These are phyloP conservation scores for Kwoniella newhampshirensis DNA, from an alignment of 768 basidiomycete genomes.

Conservation along the genomic window DNA sequence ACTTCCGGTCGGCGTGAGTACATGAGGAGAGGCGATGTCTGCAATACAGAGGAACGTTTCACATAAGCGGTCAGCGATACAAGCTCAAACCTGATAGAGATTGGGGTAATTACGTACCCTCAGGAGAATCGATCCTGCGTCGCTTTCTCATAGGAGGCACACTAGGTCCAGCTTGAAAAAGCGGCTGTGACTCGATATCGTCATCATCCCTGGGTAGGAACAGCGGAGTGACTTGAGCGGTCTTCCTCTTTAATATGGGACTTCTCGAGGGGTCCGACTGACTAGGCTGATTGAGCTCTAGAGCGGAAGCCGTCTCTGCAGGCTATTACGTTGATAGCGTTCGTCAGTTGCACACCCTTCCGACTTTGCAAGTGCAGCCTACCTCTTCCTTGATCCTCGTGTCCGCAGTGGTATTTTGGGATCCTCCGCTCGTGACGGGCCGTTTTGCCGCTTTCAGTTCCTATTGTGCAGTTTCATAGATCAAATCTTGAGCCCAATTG, in stretches of 20 bases:
- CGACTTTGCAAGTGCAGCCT: not conserved
- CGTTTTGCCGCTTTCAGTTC: not conserved
- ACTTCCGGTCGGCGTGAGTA: not conserved
- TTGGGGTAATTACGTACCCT: conserved; percentile 3
- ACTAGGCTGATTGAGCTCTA: too few relatives aligned
- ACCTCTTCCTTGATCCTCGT: not conserved
- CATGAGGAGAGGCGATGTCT: not conserved
- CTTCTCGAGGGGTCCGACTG: not conserved
- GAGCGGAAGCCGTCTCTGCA: too few relatives aligned
- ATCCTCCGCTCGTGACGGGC: not conserved
- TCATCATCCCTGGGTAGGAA: conserved; percentile 12
- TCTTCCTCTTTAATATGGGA: not conserved
- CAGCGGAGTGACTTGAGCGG: conserved; percentile 6
- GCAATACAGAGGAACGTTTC: not conserved
- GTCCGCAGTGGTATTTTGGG: not conserved
- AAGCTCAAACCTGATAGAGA: too few relatives aligned
- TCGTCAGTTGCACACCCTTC: not conserved
- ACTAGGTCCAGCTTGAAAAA: not conserved
- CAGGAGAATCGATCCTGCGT: not conserved
- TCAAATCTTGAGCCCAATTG: too few relatives aligned
- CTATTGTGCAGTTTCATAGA: not conserved
- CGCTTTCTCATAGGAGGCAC: conserved; percentile 3
- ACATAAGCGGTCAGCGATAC: not conserved
- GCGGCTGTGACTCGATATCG: not conserved
- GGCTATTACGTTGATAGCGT: too few relatives aligned